phyloP scores from a whole-genome alignment of 148 eudicot species.

The Dysphania ambrosioides region DNA sequence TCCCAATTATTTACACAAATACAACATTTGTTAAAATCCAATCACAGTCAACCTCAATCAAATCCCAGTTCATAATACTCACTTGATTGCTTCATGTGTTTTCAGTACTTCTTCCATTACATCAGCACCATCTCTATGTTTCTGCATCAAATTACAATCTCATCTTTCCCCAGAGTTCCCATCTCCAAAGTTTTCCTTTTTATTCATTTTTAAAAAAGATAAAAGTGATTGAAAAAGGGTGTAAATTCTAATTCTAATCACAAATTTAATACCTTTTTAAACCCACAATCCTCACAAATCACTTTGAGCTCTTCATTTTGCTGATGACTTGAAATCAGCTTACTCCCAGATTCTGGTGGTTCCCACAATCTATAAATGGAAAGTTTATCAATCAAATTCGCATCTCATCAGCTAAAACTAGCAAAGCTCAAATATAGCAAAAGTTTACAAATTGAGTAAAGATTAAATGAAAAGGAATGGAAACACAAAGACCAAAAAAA shows the following conservation, averaged over 20 bases:
- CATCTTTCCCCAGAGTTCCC: constrained; percentile 13
- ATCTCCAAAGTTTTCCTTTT: background rate
- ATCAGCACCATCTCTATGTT: constrained; percentile 55
- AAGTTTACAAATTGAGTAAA: background rate
- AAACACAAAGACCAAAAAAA: no score
- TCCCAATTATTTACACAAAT: constrained; percentile 24
- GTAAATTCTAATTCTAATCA: no score
- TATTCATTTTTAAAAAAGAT: background rate
- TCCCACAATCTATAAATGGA: constrained; percentile 50
- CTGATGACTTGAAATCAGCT: constrained; percentile 50
- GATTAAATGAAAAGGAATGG: constrained; percentile 4
- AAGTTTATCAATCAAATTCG: constrained; percentile 18
- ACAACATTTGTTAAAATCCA: constrained; percentile 3
- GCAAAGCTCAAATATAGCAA: constrained; percentile 5
- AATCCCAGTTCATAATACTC: constrained; percentile 33
- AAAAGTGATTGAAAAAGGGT: background rate
- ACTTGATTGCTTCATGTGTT: constrained; percentile 84
- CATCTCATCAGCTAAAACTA: constrained; percentile 6
- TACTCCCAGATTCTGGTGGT: constrained; percentile 60
- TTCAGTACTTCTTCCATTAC: constrained; percentile 69
- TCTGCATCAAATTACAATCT: constrained; percentile 32
- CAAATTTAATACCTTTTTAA: constrained; percentile 45
- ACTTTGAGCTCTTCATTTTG: constrained; percentile 65
- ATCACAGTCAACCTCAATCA: background rate
- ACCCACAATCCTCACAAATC: constrained; percentile 64